phyloP scores from a whole-genome alignment of 495 filamentous ascomycete species.

The Choiromyces venosus region DNA sequence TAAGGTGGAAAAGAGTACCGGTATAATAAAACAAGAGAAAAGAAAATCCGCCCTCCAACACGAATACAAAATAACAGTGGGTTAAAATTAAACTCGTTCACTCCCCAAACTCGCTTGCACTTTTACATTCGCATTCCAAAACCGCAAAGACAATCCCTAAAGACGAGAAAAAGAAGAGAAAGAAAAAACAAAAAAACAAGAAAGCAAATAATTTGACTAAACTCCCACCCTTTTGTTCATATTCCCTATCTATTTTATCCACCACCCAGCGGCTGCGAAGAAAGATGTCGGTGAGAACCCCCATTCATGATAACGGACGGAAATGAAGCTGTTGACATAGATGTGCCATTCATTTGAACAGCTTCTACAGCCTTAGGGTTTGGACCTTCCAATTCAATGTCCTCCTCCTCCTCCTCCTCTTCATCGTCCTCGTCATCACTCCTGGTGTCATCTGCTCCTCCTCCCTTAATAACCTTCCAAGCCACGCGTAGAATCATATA shows the following conservation, averaged over 20 bases:
- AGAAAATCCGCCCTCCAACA: slow-evolving; percentile 8
- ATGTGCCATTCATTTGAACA: slow-evolving; percentile 21
- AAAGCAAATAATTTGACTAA: slow-evolving; percentile 17
- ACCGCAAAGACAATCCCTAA: slow-evolving; percentile 35
- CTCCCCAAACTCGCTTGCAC: slow-evolving; percentile 23
- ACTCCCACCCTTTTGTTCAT: neutral
- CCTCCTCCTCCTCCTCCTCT: slow-evolving; percentile 53
- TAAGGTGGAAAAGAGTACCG: neutral
- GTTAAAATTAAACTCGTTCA: slow-evolving; percentile 36
- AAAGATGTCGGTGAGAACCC: slow-evolving; percentile 34
- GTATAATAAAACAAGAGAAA: slow-evolving; percentile 7
- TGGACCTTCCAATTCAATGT: slow-evolving; percentile 28
- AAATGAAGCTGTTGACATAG: slow-evolving; percentile 36
- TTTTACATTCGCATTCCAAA: slow-evolving; percentile 39
- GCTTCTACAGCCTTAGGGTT: slow-evolving; percentile 15
- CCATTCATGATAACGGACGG: slow-evolving; percentile 33
- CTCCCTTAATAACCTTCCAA: slow-evolving; percentile 64
- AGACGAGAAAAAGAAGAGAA: slow-evolving; percentile 17
- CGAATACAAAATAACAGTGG: slow-evolving; percentile 26
- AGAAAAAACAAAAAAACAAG: slow-evolving; percentile 20
- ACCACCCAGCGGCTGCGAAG: slow-evolving; percentile 29
- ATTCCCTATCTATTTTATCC: slow-evolving; percentile 9
- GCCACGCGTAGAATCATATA: slow-evolving; percentile 78
- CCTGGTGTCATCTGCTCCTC: slow-evolving; percentile 75
- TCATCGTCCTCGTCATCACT: slow-evolving; percentile 79